A percentile compares a stretch with the other conserved stretches of the same genome.
Conservation (phyloP, 345 rosid species). For the Pelargonium nanum region DNA sequence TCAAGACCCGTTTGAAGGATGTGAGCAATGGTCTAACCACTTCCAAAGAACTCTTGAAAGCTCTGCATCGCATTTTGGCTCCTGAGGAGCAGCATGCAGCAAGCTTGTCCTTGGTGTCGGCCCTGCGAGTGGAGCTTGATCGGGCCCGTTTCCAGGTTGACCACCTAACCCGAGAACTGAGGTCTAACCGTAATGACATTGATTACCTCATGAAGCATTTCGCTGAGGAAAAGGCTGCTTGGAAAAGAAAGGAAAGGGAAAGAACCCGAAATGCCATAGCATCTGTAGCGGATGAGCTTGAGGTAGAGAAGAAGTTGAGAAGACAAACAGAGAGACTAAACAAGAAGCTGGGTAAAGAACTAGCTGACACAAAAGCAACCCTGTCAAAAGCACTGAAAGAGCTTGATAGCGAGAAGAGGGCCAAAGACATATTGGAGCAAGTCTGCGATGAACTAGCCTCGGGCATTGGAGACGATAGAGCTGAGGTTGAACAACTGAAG, state of each 20-base stretch:
- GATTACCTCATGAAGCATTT: slow-evolving; percentile 36
- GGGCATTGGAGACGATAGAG: slow-evolving; percentile 70
- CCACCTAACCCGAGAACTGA: slow-evolving; percentile 39
- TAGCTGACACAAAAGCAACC: slow-evolving; percentile 40
- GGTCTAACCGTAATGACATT: slow-evolving; percentile 29
- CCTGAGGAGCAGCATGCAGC: slow-evolving; percentile 46
- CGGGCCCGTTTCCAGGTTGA: slow-evolving; percentile 47
- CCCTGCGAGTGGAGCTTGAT: slow-evolving; percentile 48
- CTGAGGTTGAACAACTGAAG: slow-evolving; percentile 45
- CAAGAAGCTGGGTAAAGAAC: slow-evolving; percentile 71
- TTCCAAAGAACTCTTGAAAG: slow-evolving; percentile 71
- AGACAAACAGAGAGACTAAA: slow-evolving; percentile 68
- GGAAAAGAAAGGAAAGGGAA: slow-evolving; percentile 49
- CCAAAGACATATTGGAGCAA: slow-evolving; percentile 71
- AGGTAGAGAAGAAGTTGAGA: slow-evolving; percentile 60
- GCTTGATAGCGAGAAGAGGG: slow-evolving; percentile 67
- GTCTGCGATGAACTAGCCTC: slow-evolving; percentile 76
- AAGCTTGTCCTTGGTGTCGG: slow-evolving; percentile 46
- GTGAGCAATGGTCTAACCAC: slow-evolving; percentile 46
- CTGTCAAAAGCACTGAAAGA: slow-evolving; percentile 38
- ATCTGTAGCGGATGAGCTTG: slow-evolving; percentile 55
- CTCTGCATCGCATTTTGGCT: slow-evolving; percentile 49
- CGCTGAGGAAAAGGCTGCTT: slow-evolving; percentile 50
- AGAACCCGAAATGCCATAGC: slow-evolving; percentile 34
- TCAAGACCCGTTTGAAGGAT: slow-evolving; percentile 44